Conservation (phyloP, 2,329 filamentous ascomycete genomes). For the Berkeleyomyces rouxiae region DNA sequence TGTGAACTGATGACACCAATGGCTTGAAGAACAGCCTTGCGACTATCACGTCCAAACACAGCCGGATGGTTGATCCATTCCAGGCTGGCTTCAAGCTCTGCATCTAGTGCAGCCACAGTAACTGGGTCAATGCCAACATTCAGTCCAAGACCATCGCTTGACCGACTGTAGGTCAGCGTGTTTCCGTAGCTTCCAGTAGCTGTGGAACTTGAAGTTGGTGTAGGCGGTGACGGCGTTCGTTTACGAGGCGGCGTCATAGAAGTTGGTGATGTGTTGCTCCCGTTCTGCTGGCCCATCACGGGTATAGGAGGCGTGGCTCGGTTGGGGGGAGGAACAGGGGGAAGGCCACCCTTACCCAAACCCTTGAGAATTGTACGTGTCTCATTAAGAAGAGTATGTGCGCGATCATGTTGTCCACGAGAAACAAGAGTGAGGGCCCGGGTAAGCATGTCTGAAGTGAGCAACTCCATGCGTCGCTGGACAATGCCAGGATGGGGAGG, state of each 20-base stretch:
- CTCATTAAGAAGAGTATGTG: constrained; percentile 80
- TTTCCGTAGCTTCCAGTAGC: constrained; percentile 24
- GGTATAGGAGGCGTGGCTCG: constrained; percentile 22
- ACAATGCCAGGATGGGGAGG: constrained; percentile 91
- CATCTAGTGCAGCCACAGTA: constrained; percentile 74
- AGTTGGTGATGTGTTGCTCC: constrained; percentile 23
- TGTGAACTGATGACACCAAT: constrained; percentile 95
- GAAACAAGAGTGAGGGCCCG: constrained; percentile 80
- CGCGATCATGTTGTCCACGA: constrained; percentile 81
- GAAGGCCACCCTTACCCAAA: constrained; percentile 83
- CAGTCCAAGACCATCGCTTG: constrained; percentile 41
- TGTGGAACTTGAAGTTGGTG: constrained; percentile 29
- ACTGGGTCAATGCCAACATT: constrained; percentile 63
- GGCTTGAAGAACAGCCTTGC: constrained; percentile 88
- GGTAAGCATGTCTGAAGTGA: constrained; percentile 96
- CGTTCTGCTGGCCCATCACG: background rate
- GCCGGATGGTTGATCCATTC: constrained; percentile 98
- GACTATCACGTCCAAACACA: constrained; percentile 81
- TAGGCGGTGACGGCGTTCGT: constrained; percentile 37
- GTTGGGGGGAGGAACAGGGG: constrained; percentile 57
- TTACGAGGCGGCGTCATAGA: constrained; percentile 36
- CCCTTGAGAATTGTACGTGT: constrained; percentile 92
- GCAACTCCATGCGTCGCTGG: constrained; percentile 88
- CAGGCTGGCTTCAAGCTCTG: constrained; percentile 73
- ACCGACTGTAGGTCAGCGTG: constrained; percentile 32